These are phyloP conservation scores for Debaryomyces psychrophilus DNA, from an alignment of 1,139 yeast genomes.

Conservation along the genomic window DNA sequence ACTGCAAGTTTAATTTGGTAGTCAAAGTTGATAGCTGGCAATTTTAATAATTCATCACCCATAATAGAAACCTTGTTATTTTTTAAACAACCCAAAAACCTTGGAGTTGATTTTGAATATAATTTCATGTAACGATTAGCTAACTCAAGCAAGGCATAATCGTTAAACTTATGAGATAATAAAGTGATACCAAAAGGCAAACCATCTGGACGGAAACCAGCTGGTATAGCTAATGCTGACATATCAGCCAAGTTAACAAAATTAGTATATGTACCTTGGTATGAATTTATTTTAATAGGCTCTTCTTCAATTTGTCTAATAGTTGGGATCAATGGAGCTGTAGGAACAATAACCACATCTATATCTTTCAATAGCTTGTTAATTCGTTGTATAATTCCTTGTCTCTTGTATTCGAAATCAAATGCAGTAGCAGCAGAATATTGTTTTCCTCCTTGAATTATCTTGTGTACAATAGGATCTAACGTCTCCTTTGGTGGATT, in stretches of 20 bases:
- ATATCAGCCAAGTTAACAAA: constrained; percentile 93
- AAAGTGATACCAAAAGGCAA: constrained; percentile 89
- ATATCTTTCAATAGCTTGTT: constrained; percentile 54
- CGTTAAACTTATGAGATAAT: constrained; percentile 79
- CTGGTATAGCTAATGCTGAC: constrained; percentile 90
- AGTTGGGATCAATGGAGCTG: constrained; percentile 90
- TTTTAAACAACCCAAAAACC: constrained; percentile 46
- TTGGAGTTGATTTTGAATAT: constrained; percentile 25
- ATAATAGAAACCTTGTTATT: constrained; percentile 37
- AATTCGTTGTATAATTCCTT: constrained; percentile 69
- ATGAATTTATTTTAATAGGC: constrained; percentile 82
- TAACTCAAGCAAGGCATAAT: constrained; percentile 82
- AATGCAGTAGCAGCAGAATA: constrained; percentile 83
- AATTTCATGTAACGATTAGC: constrained; percentile 69
- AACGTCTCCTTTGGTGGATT: constrained; percentile 71
- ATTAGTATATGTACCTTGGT: constrained; percentile 96
- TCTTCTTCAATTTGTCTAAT: constrained; percentile 70
- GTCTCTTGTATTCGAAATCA: constrained; percentile 82
- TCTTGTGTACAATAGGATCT: constrained; percentile 81
- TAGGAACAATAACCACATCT: constrained; percentile 86
- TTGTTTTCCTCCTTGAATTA: constrained; percentile 76
- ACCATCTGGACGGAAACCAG: constrained; percentile 82
- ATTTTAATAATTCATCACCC: constrained; percentile 39
- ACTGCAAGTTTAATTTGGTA: constrained; percentile 69
- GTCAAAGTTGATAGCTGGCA: constrained; percentile 35